phyloP scores from a whole-genome alignment of 805 yeast genomes.

The Kodamaea hsintzibuensis region DNA sequence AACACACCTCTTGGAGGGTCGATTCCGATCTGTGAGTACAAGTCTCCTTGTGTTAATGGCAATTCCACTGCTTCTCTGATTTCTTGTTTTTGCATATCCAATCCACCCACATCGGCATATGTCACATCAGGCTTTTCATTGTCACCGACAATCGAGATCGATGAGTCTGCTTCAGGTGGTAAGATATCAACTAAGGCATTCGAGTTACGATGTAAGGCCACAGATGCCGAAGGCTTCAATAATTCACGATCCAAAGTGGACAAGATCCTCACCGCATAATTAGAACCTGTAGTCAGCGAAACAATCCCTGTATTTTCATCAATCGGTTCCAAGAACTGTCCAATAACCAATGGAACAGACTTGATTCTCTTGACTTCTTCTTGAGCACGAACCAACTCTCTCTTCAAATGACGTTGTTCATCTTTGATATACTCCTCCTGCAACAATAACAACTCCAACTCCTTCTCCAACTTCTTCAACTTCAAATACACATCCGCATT shows the following conservation, averaged over 20 bases:
- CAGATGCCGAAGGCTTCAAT: slow-evolving; percentile 91
- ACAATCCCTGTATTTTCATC: slow-evolving; percentile 97
- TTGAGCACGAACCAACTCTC: slow-evolving; percentile 94
- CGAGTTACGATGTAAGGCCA: slow-evolving; percentile 97
- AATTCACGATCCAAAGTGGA: slow-evolving; percentile 94
- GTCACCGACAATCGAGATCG: slow-evolving; percentile 91
- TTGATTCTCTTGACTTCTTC: slow-evolving; percentile 98
- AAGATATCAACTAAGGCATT: slow-evolving; percentile 95
- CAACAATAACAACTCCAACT: slow-evolving; percentile 75
- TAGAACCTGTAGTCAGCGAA: slow-evolving; percentile 96
- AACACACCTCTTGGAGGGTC: slow-evolving; percentile 99
- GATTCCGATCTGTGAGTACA: slow-evolving; percentile 96
- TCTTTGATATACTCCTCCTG: slow-evolving; percentile 98
- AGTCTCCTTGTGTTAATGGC: slow-evolving; percentile 92
- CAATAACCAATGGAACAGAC: slow-evolving; percentile 96
- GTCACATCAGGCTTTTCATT: slow-evolving; percentile 91
- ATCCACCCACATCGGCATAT: slow-evolving; percentile 97
- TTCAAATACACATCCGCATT: slow-evolving; percentile 74
- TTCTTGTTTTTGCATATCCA: slow-evolving; percentile 99
- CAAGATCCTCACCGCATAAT: slow-evolving; percentile 91
- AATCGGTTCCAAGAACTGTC: slow-evolving; percentile 96
- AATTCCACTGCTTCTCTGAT: slow-evolving; percentile 97
- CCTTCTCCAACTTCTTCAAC: slow-evolving; percentile 87
- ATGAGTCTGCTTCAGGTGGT: slow-evolving; percentile 98
- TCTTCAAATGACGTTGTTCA: slow-evolving; percentile 93